Evolutionary conservation across 352 stramenopile genomes (phyloP).

Genomic region (Phytophthora uliginosa): DNA sequence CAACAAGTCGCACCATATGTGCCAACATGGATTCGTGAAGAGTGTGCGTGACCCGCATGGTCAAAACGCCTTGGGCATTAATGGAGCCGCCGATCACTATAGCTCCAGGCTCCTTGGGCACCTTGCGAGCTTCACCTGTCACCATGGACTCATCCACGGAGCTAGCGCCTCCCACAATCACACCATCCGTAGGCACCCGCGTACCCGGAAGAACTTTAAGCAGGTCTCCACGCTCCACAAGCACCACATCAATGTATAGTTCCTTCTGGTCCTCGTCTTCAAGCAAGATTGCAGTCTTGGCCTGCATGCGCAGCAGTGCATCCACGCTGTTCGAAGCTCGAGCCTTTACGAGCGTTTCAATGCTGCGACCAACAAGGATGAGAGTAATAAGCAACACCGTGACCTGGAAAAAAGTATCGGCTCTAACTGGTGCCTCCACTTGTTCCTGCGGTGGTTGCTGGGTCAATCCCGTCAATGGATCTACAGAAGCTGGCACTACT

Average conservation of each 20-base stretch:
- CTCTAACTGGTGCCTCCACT: slow-evolving; percentile 22
- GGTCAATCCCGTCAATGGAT: slow-evolving; percentile 13
- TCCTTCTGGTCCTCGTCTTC: slow-evolving; percentile 60
- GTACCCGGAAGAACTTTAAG: slow-evolving; percentile 78
- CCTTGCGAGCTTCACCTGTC: slow-evolving; percentile 76
- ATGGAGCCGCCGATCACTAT: slow-evolving; percentile 79
- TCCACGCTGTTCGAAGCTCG: slow-evolving; percentile 78
- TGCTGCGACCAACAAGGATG: slow-evolving; percentile 80
- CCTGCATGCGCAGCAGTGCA: slow-evolving; percentile 73
- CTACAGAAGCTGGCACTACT: slow-evolving; percentile 11
- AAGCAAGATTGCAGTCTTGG: slow-evolving; percentile 92
- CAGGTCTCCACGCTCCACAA: slow-evolving; percentile 79
- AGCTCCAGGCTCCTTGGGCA: slow-evolving; percentile 66
- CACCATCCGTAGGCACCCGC: slow-evolving; percentile 76
- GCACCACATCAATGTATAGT: slow-evolving; percentile 78
- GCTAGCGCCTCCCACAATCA: slow-evolving; percentile 73
- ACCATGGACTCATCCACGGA: slow-evolving; percentile 86
- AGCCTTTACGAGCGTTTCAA: slow-evolving; percentile 79
- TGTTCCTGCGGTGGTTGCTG: slow-evolving; percentile 17
- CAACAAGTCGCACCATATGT: slow-evolving; percentile 77
- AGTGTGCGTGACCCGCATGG: slow-evolving; percentile 77
- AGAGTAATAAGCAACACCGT: slow-evolving; percentile 75
- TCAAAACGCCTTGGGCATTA: slow-evolving; percentile 75
- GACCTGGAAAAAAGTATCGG: slow-evolving; percentile 83
- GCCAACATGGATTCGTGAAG: slow-evolving; percentile 84